These are phyloP conservation scores for Fusarium ramigenum DNA, from an alignment of 2,329 filamentous ascomycete species.

Conservation along the genomic window DNA sequence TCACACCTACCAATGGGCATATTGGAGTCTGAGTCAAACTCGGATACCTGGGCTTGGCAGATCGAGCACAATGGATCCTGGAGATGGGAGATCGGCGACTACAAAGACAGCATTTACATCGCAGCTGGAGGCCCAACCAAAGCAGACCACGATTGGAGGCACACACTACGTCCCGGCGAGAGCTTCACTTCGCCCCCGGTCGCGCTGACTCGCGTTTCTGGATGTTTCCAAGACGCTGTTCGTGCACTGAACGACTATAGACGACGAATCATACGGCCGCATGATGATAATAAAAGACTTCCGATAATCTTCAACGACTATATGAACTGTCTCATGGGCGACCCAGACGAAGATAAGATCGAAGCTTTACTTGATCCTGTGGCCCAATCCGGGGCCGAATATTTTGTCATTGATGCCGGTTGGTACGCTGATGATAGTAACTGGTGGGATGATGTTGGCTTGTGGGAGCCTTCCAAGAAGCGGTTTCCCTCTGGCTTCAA, in stretches of 20 bases:
- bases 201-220: conserved; percentile 36
- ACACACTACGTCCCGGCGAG: conserved; percentile 36
- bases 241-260: conserved; percentile 44
- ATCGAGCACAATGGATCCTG: conserved; percentile 50
- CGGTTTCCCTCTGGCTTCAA: conserved; percentile 47
- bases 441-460: conserved; percentile 51
- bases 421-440: conserved; percentile 50
- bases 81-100: conserved; percentile 50
- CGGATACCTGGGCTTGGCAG: conserved; percentile 48
- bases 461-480: conserved; percentile 46
- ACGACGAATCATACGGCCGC: conserved; percentile 42
- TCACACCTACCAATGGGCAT: conserved; percentile 45
- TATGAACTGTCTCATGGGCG: conserved; percentile 53
- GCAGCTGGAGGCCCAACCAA: conserved; percentile 41
- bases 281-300: conserved; percentile 43
- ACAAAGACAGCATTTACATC: conserved; percentile 46
- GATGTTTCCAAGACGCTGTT: conserved; percentile 41
- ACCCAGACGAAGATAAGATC: conserved; percentile 48
- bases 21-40: conserved; percentile 26
- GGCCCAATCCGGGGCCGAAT: conserved; percentile 45
- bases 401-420: conserved; percentile 50
- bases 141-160: conserved; percentile 44
- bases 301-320: conserved; percentile 52
- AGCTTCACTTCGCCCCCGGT: conserved; percentile 40
- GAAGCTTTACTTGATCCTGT: conserved; percentile 44